Base-by-base conservation (phyloP, 2,329 filamentous ascomycete species). In the Alternaria rosae region DNA sequence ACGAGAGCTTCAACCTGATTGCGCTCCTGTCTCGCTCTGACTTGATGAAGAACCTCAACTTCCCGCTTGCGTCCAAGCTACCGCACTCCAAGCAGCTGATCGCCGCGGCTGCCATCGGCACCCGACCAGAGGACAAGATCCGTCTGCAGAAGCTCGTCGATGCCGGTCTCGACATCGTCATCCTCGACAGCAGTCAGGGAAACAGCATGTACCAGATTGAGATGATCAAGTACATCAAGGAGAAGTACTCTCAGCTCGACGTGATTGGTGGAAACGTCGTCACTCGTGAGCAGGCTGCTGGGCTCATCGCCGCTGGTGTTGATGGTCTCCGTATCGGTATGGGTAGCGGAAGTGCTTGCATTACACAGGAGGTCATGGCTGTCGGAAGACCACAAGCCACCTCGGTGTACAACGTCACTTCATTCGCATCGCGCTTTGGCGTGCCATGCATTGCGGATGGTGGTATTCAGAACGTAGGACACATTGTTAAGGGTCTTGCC, bases 301-400 rank as follows among this genome's bases (percentile, higher is more conserved):
- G 87, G 66, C 85, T 99, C 70, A 98, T 99, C 76, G 92, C 92
- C 64, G 95, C 94, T 70, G 95, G 95, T 78, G 94, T 92, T 61
- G 95, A 99, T 79, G 96, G 95, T 80, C 88, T 99, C 72, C 92
- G 95, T 79, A 99, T 99, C 78, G 95, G 95, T 79, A 99, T 99
- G 95, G 95, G 95, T 72, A 97, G 93, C 78, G 95, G 95, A 77
- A 97, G 92, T 77, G 95, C 95, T 77, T 99, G 95, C 83, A 99
- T 99, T 74, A 99, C 95, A 59, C 95, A 99, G 83, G 95, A 99
- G 84, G 96, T 99, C 78, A 99, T 99, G 95, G 95, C 95, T 71
- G 94, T 99, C 52, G 95, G 96, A 62, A 91, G 95, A 75, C 95
- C 95, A 60, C 95, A 99, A 83, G 95, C 96, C 43, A 92, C 94